A percentile compares a stretch with the other conserved stretches of the same genome.
phyloP scores from a whole-genome alignment of 106 monocot species.

The Triglochin maritima region DNA sequence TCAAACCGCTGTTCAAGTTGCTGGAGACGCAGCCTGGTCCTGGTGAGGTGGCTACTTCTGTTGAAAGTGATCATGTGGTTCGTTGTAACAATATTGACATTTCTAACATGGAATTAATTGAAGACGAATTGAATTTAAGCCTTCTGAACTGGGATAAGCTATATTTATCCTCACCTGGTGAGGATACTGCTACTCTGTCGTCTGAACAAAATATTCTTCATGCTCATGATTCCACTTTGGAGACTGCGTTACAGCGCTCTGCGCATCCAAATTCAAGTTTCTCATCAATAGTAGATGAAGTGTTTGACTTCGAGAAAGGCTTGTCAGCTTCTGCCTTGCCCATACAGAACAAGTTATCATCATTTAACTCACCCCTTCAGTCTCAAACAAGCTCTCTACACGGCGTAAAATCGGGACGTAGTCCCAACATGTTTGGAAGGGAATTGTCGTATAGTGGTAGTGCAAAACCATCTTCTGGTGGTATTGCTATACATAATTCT shows the following conservation, averaged over 20 bases:
- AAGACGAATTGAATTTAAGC: conserved; percentile 73
- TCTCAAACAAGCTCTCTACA: conserved; percentile 24
- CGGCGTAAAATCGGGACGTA: conserved; percentile 26
- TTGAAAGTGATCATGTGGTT: conserved; percentile 33
- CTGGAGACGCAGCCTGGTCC: conserved; percentile 57
- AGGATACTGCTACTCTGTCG: conserved; percentile 18
- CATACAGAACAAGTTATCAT: conserved; percentile 16
- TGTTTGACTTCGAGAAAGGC: conserved; percentile 67
- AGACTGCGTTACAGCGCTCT: conserved; percentile 31
- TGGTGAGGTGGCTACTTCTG: conserved; percentile 33
- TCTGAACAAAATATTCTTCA: conserved; percentile 28
- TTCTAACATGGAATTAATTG: conserved; percentile 46
- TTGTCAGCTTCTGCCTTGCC: conserved; percentile 12
- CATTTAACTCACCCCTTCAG: conserved; percentile 24
- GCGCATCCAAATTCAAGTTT: conserved; percentile 46
- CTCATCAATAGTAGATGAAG: conserved; percentile 87
- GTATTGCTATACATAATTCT: conserved; percentile 17
- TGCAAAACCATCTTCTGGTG: conserved; percentile 19
- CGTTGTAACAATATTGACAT: conserved; percentile 63
- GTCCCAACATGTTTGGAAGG: conserved; percentile 35
- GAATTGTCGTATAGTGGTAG: conserved; percentile 25
- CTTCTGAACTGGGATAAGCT: conserved; percentile 59
- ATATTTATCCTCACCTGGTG: conserved; percentile 11
- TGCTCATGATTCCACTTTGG: conserved; percentile 21
- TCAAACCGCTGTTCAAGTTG: conserved; percentile 66